A percentile compares a stretch with the other conserved stretches of the same genome.
These are phyloP conservation scores for Kodamaea lidongshanica DNA, from an alignment of 805 yeast species.

Conservation along the genomic window DNA sequence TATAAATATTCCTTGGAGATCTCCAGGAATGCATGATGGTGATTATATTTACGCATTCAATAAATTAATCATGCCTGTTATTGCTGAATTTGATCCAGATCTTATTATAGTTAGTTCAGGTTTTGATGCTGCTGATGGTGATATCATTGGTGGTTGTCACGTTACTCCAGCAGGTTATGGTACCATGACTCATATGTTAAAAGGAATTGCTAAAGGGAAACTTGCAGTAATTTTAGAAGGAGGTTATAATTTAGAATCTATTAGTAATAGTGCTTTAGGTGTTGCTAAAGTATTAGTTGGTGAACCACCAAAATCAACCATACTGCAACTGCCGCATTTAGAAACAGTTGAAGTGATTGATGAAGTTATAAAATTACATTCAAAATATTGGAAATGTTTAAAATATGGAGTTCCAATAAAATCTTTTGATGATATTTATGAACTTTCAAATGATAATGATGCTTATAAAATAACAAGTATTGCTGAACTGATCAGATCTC, in stretches of 20 bases:
- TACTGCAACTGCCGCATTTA: slow-evolving; percentile 58
- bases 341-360: slow-evolving; percentile 77
- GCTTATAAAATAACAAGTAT: slow-evolving; percentile 42
- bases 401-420: slow-evolving; percentile 54
- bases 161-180: slow-evolving; percentile 95
- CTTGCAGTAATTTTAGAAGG: slow-evolving; percentile 91
- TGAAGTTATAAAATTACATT: slow-evolving; percentile 72
- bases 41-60: slow-evolving; percentile 91
- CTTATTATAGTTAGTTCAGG: slow-evolving; percentile 90
- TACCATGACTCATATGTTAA: slow-evolving; percentile 88
- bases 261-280: slow-evolving; percentile 82
- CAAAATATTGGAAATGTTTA: slow-evolving; percentile 82
- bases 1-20: slow-evolving; percentile 91
- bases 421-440: slow-evolving; percentile 35
- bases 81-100: slow-evolving; percentile 87
- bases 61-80: slow-evolving; percentile 79
- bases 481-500: slow-evolving; percentile 68
- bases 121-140: slow-evolving; percentile 98
- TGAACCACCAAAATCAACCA: slow-evolving; percentile 84
- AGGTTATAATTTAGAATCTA: slow-evolving; percentile 90
- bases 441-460: slow-evolving; percentile 21
- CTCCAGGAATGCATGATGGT: slow-evolving; percentile 88
- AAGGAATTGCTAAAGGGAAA: slow-evolving; percentile 82
- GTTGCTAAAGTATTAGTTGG: slow-evolving; percentile 89
- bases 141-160: slow-evolving; percentile 92